phyloP scores from a whole-genome alignment of 2,329 filamentous ascomycete genomes.

The Aspergillus oerlinghausenensis region DNA sequence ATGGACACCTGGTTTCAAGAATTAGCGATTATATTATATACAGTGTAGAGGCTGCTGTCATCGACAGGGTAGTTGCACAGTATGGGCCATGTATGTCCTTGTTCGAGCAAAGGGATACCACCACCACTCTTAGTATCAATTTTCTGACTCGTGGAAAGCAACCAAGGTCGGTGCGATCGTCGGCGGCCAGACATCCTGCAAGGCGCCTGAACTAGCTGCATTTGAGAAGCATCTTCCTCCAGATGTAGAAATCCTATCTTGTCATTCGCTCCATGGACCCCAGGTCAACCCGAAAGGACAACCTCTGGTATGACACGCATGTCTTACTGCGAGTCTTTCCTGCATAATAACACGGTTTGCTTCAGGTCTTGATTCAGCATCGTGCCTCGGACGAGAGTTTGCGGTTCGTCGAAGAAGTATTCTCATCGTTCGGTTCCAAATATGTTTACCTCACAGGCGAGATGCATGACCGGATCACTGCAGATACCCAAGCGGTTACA shows the following conservation, averaged over 20 bases:
- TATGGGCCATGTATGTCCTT: slow-evolving; percentile 81
- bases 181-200: slow-evolving; percentile 96
- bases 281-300: slow-evolving; percentile 83
- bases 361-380: slow-evolving; percentile 78
- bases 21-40: slow-evolving; percentile 98
- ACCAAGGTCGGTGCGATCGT: slow-evolving; percentile 95
- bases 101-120: slow-evolving; percentile 6
- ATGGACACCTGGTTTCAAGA: slow-evolving; percentile 93
- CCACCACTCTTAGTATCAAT: slow-evolving; percentile 18
- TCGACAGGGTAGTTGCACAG: slow-evolving; percentile 78
- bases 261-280: slow-evolving; percentile 93
- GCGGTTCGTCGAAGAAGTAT: slow-evolving; percentile 71
- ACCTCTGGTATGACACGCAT: slow-evolving; percentile 61
- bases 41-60: slow-evolving; percentile 90
- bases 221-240: slow-evolving; percentile 83
- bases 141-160: slow-evolving; percentile 49
- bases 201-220: slow-evolving; percentile 89
- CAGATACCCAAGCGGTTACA: slow-evolving; percentile 96
- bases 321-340: slow-evolving; percentile 9
- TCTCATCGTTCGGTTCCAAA: slow-evolving; percentile 79
- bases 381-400: slow-evolving; percentile 75
- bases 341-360: slow-evolving; percentile 11
- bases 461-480: slow-evolving; percentile 93
- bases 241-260: slow-evolving; percentile 91
- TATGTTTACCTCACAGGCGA: slow-evolving; percentile 81